Evolutionary conservation across 2,329 filamentous ascomycete species (phyloP).

Genomic region (Diaporthe nobilis): DNA sequence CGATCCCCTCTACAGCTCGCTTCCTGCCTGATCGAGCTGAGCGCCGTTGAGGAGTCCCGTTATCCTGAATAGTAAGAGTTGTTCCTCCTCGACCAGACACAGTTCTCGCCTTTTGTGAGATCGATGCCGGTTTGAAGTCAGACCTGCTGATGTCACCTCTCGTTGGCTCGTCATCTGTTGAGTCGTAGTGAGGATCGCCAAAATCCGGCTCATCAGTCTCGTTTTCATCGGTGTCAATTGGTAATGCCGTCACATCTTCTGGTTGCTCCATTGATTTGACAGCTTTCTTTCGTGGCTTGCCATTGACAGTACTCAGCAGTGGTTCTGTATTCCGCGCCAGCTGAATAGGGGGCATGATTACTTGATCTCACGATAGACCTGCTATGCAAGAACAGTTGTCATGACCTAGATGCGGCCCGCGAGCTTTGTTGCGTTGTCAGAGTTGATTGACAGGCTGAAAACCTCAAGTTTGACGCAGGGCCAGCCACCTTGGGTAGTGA

Average conservation of each 20-base stretch:
- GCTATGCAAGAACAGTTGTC: conserved; percentile 9
- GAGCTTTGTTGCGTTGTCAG: not conserved
- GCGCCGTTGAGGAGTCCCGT: not conserved
- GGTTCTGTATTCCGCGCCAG: not conserved
- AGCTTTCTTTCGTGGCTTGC: conserved; percentile 23
- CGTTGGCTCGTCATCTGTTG: conserved; percentile 44
- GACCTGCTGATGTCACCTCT: conserved; percentile 53
- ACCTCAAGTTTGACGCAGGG: not conserved
- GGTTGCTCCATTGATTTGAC: conserved; percentile 41
- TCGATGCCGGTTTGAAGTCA: conserved; percentile 46
- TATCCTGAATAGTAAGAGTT: not conserved
- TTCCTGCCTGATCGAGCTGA: conserved; percentile 23
- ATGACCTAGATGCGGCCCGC: not conserved
- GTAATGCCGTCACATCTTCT: conserved; percentile 46
- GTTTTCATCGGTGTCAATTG: conserved; percentile 46
- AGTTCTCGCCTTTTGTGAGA: conserved; percentile 27
- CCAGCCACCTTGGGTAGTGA: not conserved
- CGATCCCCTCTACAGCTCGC: conserved; percentile 13
- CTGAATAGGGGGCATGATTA: conserved; percentile 1
- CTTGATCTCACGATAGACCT: not conserved
- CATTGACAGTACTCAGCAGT: conserved; percentile 36
- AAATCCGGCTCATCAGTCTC: conserved; percentile 42
- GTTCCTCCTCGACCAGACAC: not conserved
- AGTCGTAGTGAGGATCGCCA: conserved; percentile 33
- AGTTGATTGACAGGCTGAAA: not conserved